Evolutionary conservation across 306 rosid species (phyloP), one percentile per base, ranked within the genome.

Genomic region (Castanea crenata): DNA sequence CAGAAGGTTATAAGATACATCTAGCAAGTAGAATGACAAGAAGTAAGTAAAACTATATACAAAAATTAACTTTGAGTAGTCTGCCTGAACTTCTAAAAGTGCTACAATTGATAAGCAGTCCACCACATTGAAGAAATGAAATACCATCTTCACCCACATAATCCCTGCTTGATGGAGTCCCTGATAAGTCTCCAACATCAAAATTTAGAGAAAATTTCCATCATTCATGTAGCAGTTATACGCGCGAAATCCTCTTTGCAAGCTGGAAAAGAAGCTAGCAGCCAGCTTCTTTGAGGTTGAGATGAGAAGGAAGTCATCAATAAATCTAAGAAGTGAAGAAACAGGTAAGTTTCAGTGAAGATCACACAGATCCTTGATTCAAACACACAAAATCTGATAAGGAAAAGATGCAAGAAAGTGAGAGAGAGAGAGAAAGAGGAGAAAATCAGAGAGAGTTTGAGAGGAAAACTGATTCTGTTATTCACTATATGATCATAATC

Each of bases 211-310:
- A 87, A 69, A 91, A 85, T 95, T 95, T 18, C 82, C 87, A 57
- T 84, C 88, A 81, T 95, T 92, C 99, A 92, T 91, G 86, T 84
- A 83, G 90, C 99, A 92, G 84, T 91, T 95, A 83, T 95, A 92
- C 69, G 62, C 87, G 35, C 88, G 86, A 86, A 95, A 92, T 79
- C 97, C 99, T 90, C 94, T 84, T 41, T 74, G 84, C 78, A 95
- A 75, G 86, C 97, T 86, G 62, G 85, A 81, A 82, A 90, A 87
- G 86, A 91, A 87, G 77, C 81, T 74, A 51, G 85, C 74, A 54
- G 97, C 98, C 88, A 81, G 94, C 76, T 82, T 76, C 89, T 90
- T 87, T 73, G 99, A 95, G 69, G 97, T 87, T 61, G 97, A 91
- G 56, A 95, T 75, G 78, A 95, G 89, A 81, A 95, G 91, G 81